phyloP scores from a whole-genome alignment of 2,329 filamentous ascomycete genomes.

The Claviceps lovelessii region DNA sequence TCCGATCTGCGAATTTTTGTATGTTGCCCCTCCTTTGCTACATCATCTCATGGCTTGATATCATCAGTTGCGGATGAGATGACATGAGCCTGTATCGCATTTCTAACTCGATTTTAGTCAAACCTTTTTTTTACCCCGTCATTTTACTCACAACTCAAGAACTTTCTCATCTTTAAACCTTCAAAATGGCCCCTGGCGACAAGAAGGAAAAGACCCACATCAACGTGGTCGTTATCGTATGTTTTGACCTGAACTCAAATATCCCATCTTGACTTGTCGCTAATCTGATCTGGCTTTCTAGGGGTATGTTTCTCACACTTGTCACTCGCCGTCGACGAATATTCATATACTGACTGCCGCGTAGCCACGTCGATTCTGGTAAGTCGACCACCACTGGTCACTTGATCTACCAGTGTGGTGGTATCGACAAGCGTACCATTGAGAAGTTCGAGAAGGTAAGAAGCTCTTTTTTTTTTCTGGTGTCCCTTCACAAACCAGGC shows the following conservation, averaged over 20 bases:
- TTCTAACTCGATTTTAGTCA: slow-evolving; percentile 1
- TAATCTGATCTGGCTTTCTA: slow-evolving; percentile 9
- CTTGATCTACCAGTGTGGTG: slow-evolving; percentile 99
- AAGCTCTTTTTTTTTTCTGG: slow-evolving; percentile 8
- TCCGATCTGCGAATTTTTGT: slow-evolving; percentile 29
- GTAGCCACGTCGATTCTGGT: slow-evolving; percentile 92
- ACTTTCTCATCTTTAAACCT: neutral
- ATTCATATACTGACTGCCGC: slow-evolving; percentile 12
- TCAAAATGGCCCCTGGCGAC: slow-evolving; percentile 26
- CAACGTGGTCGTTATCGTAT: slow-evolving; percentile 89
- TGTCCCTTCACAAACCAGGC: too few species aligned
- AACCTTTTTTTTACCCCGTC: neutral
- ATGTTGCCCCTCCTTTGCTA: slow-evolving; percentile 11
- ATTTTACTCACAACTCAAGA: slow-evolving; percentile 5
- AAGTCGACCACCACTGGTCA: slow-evolving; percentile 91
- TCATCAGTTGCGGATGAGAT: neutral
- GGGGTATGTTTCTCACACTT: slow-evolving; percentile 13
- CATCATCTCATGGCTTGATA: neutral
- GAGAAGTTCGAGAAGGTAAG: slow-evolving; percentile 99
- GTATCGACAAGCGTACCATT: slow-evolving; percentile 99
- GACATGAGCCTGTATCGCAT: neutral
- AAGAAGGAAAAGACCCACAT: slow-evolving; percentile 94
- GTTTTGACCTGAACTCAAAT: slow-evolving; percentile 10
- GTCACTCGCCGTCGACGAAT: slow-evolving; percentile 14
- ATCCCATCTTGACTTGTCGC: neutral